Percentiles rank a stretch among this genome's conserved stretches.
phyloP scores from a whole-genome alignment of 2,329 filamentous ascomycete species.

The Calonectria hongkongensis region DNA sequence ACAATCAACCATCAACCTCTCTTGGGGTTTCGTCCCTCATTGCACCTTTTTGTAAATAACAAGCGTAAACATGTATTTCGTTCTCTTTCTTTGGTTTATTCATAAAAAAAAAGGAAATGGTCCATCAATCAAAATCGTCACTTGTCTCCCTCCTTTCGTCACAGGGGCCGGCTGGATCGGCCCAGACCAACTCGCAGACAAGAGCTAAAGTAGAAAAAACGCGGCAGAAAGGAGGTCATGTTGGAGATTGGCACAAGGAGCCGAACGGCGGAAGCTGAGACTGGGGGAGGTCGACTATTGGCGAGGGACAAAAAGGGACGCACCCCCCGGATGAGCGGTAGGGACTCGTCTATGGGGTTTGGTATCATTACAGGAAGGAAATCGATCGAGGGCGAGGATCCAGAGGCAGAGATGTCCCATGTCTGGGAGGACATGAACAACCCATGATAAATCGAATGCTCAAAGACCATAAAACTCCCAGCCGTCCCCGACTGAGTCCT shows the following conservation, averaged over 20 bases:
- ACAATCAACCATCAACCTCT: conserved; percentile 10
- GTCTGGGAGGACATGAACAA: conserved; percentile 12
- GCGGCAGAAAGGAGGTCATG: conserved; percentile 11
- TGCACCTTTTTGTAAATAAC: conserved; percentile 33
- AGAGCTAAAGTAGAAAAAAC: background rate
- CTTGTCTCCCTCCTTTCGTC: conserved; percentile 27
- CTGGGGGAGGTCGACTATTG: conserved; percentile 29
- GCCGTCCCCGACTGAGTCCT: conserved; percentile 68
- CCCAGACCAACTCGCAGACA: conserved; percentile 14
- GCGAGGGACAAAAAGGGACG: conserved; percentile 41
- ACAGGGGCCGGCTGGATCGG: conserved; percentile 26
- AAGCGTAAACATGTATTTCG: conserved; percentile 35
- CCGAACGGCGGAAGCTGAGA: conserved; percentile 22
- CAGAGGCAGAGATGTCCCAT: conserved; percentile 29
- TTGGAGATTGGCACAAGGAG: conserved; percentile 17
- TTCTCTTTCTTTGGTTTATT: conserved; percentile 42
- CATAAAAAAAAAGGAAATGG: conserved; percentile 34
- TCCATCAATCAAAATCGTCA: conserved; percentile 35
- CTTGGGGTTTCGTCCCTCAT: conserved; percentile 1
- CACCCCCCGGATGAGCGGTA: conserved; percentile 43
- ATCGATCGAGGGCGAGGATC: conserved; percentile 46
- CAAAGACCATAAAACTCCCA: conserved; percentile 81
- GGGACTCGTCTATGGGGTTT: conserved; percentile 56
- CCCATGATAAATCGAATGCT: conserved; percentile 38
- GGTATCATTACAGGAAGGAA: conserved; percentile 58